A percentile compares a stretch with the other conserved stretches of the same genome.
Evolutionary conservation across 495 filamentous ascomycete genomes (phyloP).

Genomic region (Haplographium delicatum): DNA sequence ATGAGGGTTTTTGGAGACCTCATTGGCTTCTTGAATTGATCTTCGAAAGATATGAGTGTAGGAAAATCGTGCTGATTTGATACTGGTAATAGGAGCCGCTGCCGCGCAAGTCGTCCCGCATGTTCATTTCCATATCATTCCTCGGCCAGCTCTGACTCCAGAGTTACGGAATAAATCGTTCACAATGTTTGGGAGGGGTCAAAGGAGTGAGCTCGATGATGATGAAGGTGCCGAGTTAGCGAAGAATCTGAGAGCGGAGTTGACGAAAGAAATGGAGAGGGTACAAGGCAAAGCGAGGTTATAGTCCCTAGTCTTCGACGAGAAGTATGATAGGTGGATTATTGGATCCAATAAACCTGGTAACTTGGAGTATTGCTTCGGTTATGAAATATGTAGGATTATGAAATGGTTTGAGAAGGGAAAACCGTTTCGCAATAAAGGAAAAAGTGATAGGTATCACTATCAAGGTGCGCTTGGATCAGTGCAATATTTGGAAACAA

Average conservation of each 20-base stretch:
- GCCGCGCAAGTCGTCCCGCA: constrained; percentile 90
- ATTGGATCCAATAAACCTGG: constrained; percentile 5
- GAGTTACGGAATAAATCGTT: constrained; percentile 45
- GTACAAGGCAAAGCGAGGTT: constrained; percentile 8
- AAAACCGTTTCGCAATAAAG: too few relatives aligned
- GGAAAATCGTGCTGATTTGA: background rate
- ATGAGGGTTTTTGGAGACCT: constrained; percentile 18
- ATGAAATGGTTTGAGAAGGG: too few relatives aligned
- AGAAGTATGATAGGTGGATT: background rate
- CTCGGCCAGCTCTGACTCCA: constrained; percentile 48
- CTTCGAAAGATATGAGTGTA: background rate
- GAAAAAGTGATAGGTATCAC: too few relatives aligned
- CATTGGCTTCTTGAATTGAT: too few relatives aligned
- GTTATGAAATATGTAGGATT: too few relatives aligned
- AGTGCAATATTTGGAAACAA: too few relatives aligned
- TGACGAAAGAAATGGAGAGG: constrained; percentile 35
- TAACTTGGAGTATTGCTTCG: too few relatives aligned
- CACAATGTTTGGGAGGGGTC: constrained; percentile 83
- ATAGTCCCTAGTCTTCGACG: background rate
- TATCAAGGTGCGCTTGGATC: too few relatives aligned
- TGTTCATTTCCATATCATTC: constrained; percentile 90
- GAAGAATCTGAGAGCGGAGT: constrained; percentile 50
- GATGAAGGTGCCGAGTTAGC: constrained; percentile 68
- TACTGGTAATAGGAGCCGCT: constrained; percentile 33
- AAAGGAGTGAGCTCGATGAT: constrained; percentile 79